Evolutionary conservation across 306 rosid species (phyloP).

Genomic region (Ceratonia siliqua): DNA sequence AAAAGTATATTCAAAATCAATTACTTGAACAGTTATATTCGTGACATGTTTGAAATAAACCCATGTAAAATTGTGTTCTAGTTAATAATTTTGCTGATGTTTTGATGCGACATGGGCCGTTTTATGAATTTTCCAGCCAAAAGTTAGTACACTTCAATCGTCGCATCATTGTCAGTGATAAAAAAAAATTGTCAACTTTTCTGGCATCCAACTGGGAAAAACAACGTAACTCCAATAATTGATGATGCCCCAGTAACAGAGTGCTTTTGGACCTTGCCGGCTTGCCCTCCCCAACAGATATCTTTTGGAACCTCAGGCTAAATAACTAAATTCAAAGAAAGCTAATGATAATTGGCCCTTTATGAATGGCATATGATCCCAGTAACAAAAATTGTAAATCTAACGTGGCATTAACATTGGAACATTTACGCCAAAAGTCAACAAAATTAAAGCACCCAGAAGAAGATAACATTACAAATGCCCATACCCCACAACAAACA

Average conservation of each 20-base stretch:
- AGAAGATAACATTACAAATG: conserved; percentile 39
- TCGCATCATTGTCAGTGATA: conserved; percentile 23
- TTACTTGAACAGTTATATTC: neutral
- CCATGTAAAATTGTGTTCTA: neutral
- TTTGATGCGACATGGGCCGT: neutral
- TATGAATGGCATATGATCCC: neutral
- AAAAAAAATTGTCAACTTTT: conserved; percentile 8
- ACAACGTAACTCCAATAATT: conserved; percentile 38
- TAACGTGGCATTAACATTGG: conserved; percentile 14
- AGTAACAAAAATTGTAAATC: conserved; percentile 6
- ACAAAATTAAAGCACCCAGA: conserved; percentile 32
- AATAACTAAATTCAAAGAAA: neutral
- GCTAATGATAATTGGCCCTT: conserved; percentile 22
- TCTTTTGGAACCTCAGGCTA: conserved; percentile 16
- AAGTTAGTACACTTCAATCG: neutral
- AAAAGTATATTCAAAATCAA: neutral
- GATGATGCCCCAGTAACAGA: conserved; percentile 2
- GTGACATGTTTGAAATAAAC: neutral
- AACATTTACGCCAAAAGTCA: conserved; percentile 34
- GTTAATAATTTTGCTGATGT: neutral
- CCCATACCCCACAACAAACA: conserved; percentile 46
- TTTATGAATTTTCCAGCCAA: neutral
- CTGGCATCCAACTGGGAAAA: conserved; percentile 24
- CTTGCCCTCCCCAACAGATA: neutral
- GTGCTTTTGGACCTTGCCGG: neutral